phyloP scores from a whole-genome alignment of 2,329 filamentous ascomycete genomes.

The Fusarium sp. region DNA sequence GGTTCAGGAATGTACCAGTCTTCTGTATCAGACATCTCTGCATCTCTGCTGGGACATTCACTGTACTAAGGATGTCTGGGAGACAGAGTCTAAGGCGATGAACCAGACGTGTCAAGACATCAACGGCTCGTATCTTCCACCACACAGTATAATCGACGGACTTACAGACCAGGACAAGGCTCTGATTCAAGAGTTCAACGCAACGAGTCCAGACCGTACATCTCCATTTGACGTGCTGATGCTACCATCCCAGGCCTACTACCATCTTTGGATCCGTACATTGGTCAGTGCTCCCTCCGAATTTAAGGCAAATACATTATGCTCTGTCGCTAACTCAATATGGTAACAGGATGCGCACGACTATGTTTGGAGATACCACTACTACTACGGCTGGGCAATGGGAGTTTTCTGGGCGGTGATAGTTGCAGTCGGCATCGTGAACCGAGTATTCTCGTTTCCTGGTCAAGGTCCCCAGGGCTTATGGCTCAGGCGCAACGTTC shows the following conservation, averaged over 20 bases:
- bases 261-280: constrained; percentile 8
- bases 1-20: constrained; percentile 9
- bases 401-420: constrained; percentile 4
- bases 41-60: constrained; percentile 18
- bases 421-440: neutral
- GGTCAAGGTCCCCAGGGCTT: fast-evolving
- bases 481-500: constrained; percentile 7
- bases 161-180: neutral
- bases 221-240: neutral
- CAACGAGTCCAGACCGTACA: neutral
- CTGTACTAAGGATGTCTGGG: neutral
- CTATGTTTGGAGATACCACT: constrained; percentile 15
- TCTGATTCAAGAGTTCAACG: neutral
- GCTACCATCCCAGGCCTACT: constrained; percentile 5
- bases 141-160: neutral
- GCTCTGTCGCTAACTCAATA: neutral
- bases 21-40: constrained; percentile 3
- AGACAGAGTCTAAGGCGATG: neutral
- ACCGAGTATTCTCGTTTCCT: fast-evolving
- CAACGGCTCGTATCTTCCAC: neutral
- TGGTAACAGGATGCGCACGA: constrained; percentile 1
- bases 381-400: constrained; percentile 19
- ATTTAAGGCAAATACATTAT: fast-evolving
- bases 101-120: constrained; percentile 9
- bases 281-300: neutral